A percentile compares a stretch with the other conserved stretches of the same genome.
Conservation (phyloP, 2,329 filamentous ascomycete genomes). For the Monosporascus sp. region DNA sequence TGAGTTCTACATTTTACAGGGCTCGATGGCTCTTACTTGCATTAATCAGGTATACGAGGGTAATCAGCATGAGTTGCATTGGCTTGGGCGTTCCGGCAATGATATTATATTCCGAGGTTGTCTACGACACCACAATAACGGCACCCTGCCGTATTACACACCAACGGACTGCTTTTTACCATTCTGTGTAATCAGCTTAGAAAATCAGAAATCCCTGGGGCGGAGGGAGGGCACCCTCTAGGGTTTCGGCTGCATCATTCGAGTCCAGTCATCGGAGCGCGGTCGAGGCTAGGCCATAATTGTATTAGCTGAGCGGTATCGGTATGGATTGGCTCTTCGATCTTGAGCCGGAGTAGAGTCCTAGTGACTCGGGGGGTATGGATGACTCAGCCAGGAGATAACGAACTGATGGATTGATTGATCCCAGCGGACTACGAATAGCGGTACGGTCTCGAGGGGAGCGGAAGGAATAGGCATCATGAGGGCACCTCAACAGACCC, state of each 20-base stretch:
- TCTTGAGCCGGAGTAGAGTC: too few relatives aligned
- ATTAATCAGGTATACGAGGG: background rate
- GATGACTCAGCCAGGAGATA: too few relatives aligned
- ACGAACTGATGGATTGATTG: too few relatives aligned
- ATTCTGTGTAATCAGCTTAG: background rate
- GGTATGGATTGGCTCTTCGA: too few relatives aligned
- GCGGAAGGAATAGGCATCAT: too few relatives aligned
- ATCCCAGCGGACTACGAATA: too few relatives aligned
- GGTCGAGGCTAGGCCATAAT: background rate
- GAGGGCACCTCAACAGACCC: too few relatives aligned
- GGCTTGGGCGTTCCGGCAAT: background rate
- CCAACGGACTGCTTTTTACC: background rate
- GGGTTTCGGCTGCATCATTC: background rate
- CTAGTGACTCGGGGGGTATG: too few relatives aligned
- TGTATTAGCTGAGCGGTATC: too few relatives aligned
- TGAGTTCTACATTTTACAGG: background rate
- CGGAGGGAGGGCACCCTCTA: background rate
- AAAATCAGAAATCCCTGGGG: background rate
- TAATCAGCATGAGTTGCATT: background rate
- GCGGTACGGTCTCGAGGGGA: too few relatives aligned
- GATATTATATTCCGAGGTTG: background rate
- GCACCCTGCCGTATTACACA: background rate
- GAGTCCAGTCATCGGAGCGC: background rate
- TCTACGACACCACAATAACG: background rate
- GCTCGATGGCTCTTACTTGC: background rate